Percentiles rank a stretch among this genome's conserved stretches.
phyloP scores from a whole-genome alignment of 164 flowering plant species.

The Sextonia rubra region DNA sequence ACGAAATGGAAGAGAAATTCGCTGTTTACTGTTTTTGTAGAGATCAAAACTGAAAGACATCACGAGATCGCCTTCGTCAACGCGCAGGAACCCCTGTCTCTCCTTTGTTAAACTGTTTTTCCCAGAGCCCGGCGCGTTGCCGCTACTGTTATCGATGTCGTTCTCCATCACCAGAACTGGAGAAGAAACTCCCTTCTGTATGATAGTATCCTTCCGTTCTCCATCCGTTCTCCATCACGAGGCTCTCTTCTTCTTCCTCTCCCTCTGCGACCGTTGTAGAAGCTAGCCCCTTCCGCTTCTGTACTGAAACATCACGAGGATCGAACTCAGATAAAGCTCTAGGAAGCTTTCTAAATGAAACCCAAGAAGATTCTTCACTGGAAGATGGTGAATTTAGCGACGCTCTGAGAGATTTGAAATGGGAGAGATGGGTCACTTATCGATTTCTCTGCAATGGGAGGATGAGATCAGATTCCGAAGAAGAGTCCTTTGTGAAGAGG shows the following conservation, averaged over 20 bases:
- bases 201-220: too few relatives aligned
- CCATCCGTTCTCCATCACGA: too few relatives aligned
- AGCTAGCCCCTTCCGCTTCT: constrained; percentile 18
- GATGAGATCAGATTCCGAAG: not conserved
- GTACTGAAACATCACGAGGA: constrained; percentile 13
- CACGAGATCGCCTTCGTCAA: too few relatives aligned
- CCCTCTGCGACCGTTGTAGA: constrained; percentile 19
- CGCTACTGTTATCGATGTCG: too few relatives aligned
- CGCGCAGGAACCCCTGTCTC: too few relatives aligned
- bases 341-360: constrained; percentile 22
- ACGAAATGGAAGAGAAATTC: too few relatives aligned
- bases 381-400: not conserved
- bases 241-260: constrained; percentile 17
- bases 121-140: too few relatives aligned
- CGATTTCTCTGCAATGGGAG: not conserved
- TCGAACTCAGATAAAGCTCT: constrained; percentile 45
- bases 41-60: too few relatives aligned
- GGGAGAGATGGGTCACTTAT: not conserved
- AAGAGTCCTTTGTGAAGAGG: constrained; percentile 1
- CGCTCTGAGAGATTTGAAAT: not conserved
- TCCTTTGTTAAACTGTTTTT: too few relatives aligned
- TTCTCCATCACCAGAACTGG: too few relatives aligned
- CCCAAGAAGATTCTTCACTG: not conserved
- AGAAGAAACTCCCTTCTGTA: too few relatives aligned
- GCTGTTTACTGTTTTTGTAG: too few relatives aligned